Evolutionary conservation across 495 filamentous ascomycete genomes (phyloP), one percentile per base, ranked within the genome.

Genomic region (Entonaema liquescens): DNA sequence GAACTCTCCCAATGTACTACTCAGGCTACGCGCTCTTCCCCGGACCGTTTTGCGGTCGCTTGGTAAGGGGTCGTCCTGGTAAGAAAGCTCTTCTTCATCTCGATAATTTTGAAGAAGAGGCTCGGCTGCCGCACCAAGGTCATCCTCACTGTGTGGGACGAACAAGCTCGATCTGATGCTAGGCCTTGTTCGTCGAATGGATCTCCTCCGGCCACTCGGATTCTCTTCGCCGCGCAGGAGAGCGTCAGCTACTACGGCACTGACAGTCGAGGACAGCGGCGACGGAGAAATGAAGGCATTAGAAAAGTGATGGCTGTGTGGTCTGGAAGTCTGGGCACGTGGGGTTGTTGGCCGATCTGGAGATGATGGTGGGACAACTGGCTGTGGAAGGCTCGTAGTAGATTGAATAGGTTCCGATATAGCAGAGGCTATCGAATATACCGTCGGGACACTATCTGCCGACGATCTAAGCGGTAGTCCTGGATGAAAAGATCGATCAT

Each of bases 21-120:
- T 87, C 33, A 87, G 62, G 74, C 83, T 87, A 59, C 85, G 77
- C 28, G 84, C 80, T 28, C 83, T 70, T 23, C 78, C 77, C 17
- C 78, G 73, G 17, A 75, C 49, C 35, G 63, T 69, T 44, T 67
- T 74, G 7, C 65, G 59, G 2, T 57, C 54, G 19, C 8, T 57
- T 31, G 55, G 59, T 17, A 63, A 53, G 29, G 73, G 70, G 23
- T 72, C 73, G 29, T 70, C 63, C 25, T 68, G 67, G 31, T 69
- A 69, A 13, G 74, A 50, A 13, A 59, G 23, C 62, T 68, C 57
- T 11, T 59, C 66, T 5, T 61, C 61, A 31, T 75, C 68, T 29
- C 38, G 52, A 33, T 70, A 36, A 23, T 29, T 35, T 35, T 58
- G 23, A 8, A 73, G 64, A 29, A 74, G 67, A 44, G 72, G 70